A percentile compares a stretch with the other conserved stretches of the same genome.
Conservation (phyloP, 2,329 filamentous ascomycete species). For the Fusarium pseudocircinatum region DNA sequence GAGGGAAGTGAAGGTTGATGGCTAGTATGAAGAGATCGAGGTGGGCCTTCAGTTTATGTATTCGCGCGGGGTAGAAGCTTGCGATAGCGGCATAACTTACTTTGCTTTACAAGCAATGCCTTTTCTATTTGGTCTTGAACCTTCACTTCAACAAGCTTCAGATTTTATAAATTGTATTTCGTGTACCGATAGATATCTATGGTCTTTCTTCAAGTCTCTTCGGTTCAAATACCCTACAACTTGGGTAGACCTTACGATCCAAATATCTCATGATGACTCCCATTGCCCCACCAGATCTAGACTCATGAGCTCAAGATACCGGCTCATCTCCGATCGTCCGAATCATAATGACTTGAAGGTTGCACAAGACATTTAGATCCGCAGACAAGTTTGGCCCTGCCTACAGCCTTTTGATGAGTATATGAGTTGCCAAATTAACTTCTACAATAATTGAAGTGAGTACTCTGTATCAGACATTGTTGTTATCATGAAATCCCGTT, state of each 20-base stretch:
- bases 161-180: not conserved
- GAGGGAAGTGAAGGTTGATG: not conserved
- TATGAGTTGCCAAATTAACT: not conserved
- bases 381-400: too few species aligned
- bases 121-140: too few species aligned
- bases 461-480: not conserved
- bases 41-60: slow-evolving; percentile 21
- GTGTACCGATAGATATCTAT: not conserved
- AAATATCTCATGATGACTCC: slow-evolving; percentile 5
- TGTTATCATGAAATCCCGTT: slow-evolving; percentile 3
- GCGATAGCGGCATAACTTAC: slow-evolving; percentile 19
- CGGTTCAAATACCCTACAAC: not conserved
- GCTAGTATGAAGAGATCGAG: not conserved
- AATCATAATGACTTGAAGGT: not conserved
- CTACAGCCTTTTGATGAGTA: not conserved
- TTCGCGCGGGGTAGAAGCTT: slow-evolving; percentile 27
- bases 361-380: not conserved
- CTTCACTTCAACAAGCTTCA: not conserved
- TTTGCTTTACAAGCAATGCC: not conserved
- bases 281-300: slow-evolving; percentile 6
- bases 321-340: slow-evolving; percentile 5
- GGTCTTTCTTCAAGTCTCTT: not conserved
- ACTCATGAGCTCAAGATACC: not conserved
- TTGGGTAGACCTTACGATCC: not conserved
- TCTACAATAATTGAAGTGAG: not conserved